Percentiles rank a stretch among this genome's conserved stretches.
These are phyloP conservation scores for Obelidium mucronatum DNA, from an alignment of 192 early-diverging fungal species.

Conservation along the genomic window DNA sequence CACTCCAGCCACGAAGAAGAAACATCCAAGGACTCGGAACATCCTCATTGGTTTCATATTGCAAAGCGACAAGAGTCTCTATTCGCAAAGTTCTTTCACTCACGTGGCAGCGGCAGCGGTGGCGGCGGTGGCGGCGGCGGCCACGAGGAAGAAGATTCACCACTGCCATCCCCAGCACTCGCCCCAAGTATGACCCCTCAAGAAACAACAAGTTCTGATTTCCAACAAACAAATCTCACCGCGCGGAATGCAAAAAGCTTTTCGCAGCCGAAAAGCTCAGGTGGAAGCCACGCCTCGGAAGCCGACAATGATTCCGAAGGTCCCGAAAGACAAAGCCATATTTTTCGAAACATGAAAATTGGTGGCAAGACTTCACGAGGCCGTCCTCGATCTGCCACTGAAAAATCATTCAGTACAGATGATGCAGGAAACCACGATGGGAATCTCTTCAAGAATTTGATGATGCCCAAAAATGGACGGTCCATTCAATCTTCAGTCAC, in stretches of 20 bases:
- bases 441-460: conserved; percentile 27
- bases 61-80: conserved; percentile 20
- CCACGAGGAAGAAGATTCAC: neutral
- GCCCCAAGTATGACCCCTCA: neutral
- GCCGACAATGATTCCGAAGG: neutral
- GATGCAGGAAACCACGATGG: neutral
- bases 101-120: neutral
- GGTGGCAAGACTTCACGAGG: neutral
- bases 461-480: conserved; percentile 1
- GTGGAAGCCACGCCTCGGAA: neutral
- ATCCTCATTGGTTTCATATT: conserved; percentile 27
- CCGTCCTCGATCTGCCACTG: neutral
- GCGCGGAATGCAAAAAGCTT: neutral
- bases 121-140: neutral
- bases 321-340: neutral
- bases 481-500: neutral
- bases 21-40: conserved; percentile 2
- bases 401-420: neutral
- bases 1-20: neutral
- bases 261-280: neutral
- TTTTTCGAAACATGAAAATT: neutral
- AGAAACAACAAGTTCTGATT: neutral
- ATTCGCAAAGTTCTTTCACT: conserved; percentile 31
- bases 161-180: neutral
- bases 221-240: neutral